Evolutionary conservation across 148 eudicot species (phyloP).

Genomic region (Heliosperma pusillum): DNA sequence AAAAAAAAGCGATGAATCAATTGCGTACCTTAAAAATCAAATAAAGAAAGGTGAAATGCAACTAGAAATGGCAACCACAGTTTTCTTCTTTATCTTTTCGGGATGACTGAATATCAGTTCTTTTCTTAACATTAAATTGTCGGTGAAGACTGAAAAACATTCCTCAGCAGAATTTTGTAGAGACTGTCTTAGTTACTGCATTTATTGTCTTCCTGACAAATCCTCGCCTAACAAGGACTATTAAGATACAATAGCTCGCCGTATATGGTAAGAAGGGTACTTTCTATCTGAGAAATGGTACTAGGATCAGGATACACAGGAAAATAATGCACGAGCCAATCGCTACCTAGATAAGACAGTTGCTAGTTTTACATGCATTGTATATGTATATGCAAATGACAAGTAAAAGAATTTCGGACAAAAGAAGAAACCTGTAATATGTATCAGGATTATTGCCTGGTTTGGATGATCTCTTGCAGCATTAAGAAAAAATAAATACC

Average conservation of each 20-base stretch:
- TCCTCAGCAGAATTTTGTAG: conserved; percentile 10
- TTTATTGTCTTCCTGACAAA: conserved; percentile 29
- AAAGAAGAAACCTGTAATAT: conserved; percentile 18
- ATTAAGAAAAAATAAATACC: background rate
- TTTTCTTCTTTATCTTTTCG: background rate
- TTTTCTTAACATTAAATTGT: conserved; percentile 7
- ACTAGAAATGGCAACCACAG: background rate
- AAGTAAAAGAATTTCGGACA: background rate
- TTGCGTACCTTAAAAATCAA: background rate
- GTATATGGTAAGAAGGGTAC: conserved; percentile 13
- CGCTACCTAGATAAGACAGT: background rate
- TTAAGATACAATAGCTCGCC: conserved; percentile 16
- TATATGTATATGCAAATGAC: background rate
- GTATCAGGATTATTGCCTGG: conserved; percentile 7
- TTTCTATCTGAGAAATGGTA: conserved; percentile 17
- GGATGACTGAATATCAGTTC: background rate
- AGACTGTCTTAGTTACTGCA: conserved; percentile 19
- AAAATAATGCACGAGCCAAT: background rate
- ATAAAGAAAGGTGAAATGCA: background rate
- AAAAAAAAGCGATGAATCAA: background rate
- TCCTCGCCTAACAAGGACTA: conserved; percentile 28
- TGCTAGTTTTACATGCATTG: background rate
- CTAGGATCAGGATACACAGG: background rate
- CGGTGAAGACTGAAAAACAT: conserved; percentile 3
- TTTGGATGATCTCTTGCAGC: conserved; percentile 7